Percentiles rank a stretch among this genome's conserved stretches.
Conservation (phyloP, 805 yeast genomes). For the Sugiyamaella marilandica region DNA sequence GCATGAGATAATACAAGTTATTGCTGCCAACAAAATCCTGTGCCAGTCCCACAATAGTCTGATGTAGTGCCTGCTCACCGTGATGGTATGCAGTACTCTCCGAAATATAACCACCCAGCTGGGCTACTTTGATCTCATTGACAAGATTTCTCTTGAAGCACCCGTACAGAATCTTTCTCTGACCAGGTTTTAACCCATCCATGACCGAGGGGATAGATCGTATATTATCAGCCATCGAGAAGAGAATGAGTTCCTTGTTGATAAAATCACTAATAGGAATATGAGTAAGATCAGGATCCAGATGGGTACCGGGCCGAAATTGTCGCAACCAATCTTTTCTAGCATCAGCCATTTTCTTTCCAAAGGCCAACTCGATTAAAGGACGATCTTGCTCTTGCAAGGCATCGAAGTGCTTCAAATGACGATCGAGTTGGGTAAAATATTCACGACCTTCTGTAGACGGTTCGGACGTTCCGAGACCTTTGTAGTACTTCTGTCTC, state of each 20-base stretch:
- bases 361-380: conserved; percentile 84
- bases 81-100: conserved; percentile 93
- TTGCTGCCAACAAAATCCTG: conserved; percentile 93
- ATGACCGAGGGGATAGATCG: conserved; percentile 91
- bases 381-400: conserved; percentile 68
- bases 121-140: conserved; percentile 82
- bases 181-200: conserved; percentile 97
- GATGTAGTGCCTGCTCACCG: conserved; percentile 84
- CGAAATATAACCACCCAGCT: conserved; percentile 82
- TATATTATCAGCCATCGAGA: conserved; percentile 93
- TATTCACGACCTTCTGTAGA: conserved; percentile 76
- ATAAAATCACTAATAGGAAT: conserved; percentile 93
- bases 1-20: conserved; percentile 75
- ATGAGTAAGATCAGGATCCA: conserved; percentile 67
- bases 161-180: conserved; percentile 86
- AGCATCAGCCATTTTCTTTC: conserved; percentile 93
- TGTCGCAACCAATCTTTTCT: conserved; percentile 95
- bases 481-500: conserved; percentile 95
- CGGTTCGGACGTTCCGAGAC: conserved; percentile 91
- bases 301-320: conserved; percentile 85
- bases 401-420: conserved; percentile 78
- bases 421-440: conserved; percentile 77
- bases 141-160: conserved; percentile 76
- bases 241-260: conserved; percentile 88
- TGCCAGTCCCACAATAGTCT: conserved; percentile 89